phyloP scores from a whole-genome alignment of 306 rosid genomes.

The Quercus mongolica region DNA sequence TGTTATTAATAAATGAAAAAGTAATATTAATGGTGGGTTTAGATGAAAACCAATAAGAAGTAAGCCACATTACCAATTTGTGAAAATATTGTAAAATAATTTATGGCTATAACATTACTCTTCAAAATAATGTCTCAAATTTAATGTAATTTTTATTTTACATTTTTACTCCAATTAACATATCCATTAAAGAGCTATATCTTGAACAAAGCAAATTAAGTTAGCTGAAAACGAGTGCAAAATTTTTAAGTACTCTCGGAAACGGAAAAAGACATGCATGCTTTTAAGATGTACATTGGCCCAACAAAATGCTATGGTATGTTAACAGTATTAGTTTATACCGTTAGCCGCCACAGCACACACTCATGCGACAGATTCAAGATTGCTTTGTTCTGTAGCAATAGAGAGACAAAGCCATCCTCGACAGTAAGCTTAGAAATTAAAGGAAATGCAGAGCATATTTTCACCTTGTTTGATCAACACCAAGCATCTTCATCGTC shows the following conservation, averaged over 20 bases:
- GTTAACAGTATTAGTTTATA: background rate
- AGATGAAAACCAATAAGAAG: no score
- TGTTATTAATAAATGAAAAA: no score
- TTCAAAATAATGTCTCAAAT: no score
- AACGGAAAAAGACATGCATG: no score
- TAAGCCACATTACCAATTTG: no score
- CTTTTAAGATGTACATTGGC: background rate
- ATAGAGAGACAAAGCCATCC: background rate
- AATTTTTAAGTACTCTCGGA: fast-evolving
- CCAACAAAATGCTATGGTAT: background rate
- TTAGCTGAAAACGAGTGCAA: no score
- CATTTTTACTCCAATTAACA: no score
- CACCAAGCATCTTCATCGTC: slow-evolving; percentile 31
- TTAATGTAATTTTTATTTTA: no score
- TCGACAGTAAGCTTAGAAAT: slow-evolving; percentile 14
- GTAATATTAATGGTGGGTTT: fast-evolving
- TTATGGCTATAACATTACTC: fast-evolving
- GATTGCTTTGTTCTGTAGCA: background rate
- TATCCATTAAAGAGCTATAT: no score
- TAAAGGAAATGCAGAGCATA: slow-evolving; percentile 1
- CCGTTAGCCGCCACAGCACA: background rate
- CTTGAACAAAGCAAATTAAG: no score
- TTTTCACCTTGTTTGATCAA: slow-evolving; percentile 6
- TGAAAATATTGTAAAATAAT: no score
- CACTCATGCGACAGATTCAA: background rate